Evolutionary conservation across 108 stramenopile genomes (phyloP).

Genomic region (Aurantiochytrium sp.): DNA sequence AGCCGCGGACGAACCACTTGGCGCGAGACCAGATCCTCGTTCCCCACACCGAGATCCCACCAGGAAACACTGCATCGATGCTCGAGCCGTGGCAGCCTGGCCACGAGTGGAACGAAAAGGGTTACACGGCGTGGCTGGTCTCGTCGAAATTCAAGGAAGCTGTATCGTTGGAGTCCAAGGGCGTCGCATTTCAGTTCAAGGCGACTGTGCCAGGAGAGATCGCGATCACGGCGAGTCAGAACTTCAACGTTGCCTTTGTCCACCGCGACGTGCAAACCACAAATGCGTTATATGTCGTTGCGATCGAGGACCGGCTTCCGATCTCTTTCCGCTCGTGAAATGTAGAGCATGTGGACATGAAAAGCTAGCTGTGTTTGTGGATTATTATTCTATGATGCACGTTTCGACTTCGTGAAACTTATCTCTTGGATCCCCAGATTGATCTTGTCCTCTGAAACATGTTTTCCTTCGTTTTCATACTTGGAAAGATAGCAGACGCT

Average conservation of each 20-base stretch:
- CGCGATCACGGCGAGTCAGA: neutral
- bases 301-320: neutral
- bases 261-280: neutral
- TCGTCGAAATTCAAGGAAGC: neutral
- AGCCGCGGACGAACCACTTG: neutral
- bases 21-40: neutral
- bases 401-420: too few relatives aligned
- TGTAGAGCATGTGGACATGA: too few relatives aligned
- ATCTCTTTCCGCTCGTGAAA: neutral
- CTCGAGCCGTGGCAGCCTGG: neutral
- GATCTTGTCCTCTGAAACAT: too few relatives aligned
- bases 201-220: neutral
- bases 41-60: neutral
- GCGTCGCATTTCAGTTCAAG: neutral
- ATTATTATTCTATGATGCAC: too few relatives aligned
- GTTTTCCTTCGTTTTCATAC: too few relatives aligned
- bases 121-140: neutral
- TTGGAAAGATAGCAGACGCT: too few relatives aligned
- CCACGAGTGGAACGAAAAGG: neutral
- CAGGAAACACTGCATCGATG: neutral
- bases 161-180: neutral
- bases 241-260: neutral
- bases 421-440: too few relatives aligned
- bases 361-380: too few relatives aligned
- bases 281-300: neutral